Evolutionary conservation across 1,284 basidiomycete genomes (phyloP).

Genomic region (Puccinia brachypodii): DNA sequence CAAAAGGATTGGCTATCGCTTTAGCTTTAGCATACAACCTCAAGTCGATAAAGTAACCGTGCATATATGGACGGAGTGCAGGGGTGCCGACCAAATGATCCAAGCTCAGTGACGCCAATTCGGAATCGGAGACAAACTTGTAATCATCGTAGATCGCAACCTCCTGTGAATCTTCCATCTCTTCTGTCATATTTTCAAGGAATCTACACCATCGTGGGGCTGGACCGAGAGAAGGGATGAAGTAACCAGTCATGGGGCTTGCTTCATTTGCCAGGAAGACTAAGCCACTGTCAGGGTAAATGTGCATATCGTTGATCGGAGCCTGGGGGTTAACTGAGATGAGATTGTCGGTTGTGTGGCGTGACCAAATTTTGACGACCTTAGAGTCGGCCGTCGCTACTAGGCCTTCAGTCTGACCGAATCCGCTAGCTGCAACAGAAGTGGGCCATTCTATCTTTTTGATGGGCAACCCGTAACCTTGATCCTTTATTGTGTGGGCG

Average conservation of each 20-base stretch:
- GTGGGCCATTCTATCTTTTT: slow-evolving; percentile 80
- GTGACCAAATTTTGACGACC: slow-evolving; percentile 93
- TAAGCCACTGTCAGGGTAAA: slow-evolving; percentile 79
- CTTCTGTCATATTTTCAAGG: slow-evolving; percentile 96
- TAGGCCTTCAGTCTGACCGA: slow-evolving; percentile 60
- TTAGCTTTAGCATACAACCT: slow-evolving; percentile 94
- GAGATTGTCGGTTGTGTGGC: slow-evolving; percentile 75
- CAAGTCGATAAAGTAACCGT: slow-evolving; percentile 95
- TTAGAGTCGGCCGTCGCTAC: slow-evolving; percentile 87
- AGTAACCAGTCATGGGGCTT: slow-evolving; percentile 85
- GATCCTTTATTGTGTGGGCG: slow-evolving; percentile 88
- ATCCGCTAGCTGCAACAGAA: slow-evolving; percentile 35
- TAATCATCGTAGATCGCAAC: slow-evolving; percentile 81
- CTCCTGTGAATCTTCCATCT: slow-evolving; percentile 71
- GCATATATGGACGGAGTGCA: slow-evolving; percentile 98
- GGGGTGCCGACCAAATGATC: slow-evolving; percentile 91
- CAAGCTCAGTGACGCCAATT: slow-evolving; percentile 83
- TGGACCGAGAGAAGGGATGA: slow-evolving; percentile 91
- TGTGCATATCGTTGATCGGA: slow-evolving; percentile 84
- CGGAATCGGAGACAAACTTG: slow-evolving; percentile 90
- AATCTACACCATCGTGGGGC: slow-evolving; percentile 96
- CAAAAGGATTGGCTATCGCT: slow-evolving; percentile 92
- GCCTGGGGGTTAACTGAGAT: slow-evolving; percentile 85
- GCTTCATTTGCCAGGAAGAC: slow-evolving; percentile 88
- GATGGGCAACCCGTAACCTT: slow-evolving; percentile 91